Base-by-base conservation (phyloP, 2,329 filamentous ascomycete genomes). In the Exophiala aquamarina region DNA sequence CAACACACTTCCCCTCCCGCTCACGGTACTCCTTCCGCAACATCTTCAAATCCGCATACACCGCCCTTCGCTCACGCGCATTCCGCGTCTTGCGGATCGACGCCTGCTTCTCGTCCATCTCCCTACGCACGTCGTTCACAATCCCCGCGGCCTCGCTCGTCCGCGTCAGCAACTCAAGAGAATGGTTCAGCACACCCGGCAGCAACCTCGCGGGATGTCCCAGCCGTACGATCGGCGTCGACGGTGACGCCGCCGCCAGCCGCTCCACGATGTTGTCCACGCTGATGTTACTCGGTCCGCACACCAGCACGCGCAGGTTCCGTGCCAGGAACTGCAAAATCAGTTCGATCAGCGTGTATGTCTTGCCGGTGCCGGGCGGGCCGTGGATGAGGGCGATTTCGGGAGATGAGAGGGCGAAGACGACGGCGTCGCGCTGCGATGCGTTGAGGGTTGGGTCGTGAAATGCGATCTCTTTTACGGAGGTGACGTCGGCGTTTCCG, bases 181-280 rank as follows among this genome's bases (percentile, higher is more conserved):
- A 95, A 68, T 96, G 91, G 55, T 84, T 85, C 26, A 97, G 68
- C 0, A 98, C 90, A 0, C 88, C 89, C 0, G 91, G 91, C 0
- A 98, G 76, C 19, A 98, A 77, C 15, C 93, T 84, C 1, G 93
- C 93, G 0, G 93, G 93, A 66, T 98, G 93, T 1, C 93, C 93
- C 1, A 98, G 80, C 2, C 93, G 86, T 28, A 97, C 79, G 60
- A 97, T 89, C 0, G 89, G 86, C 1, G 96, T 77, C 61, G 89
- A 90, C 0, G 87, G 83, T 4, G 57, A 54, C 3, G 55, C 47
- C 15, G 47, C 23, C 2, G 90, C 82, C 2, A 97, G 78, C 6
- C 93, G 83, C 69, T 98, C 93, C 7, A 96, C 91, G 48, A 98
- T 95, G 63, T 98, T 98, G 76, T 98, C 93, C 1, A 98, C 93